Base-by-base conservation (phyloP, 352 stramenopile genomes). In the Phytophthora hybrid region DNA sequence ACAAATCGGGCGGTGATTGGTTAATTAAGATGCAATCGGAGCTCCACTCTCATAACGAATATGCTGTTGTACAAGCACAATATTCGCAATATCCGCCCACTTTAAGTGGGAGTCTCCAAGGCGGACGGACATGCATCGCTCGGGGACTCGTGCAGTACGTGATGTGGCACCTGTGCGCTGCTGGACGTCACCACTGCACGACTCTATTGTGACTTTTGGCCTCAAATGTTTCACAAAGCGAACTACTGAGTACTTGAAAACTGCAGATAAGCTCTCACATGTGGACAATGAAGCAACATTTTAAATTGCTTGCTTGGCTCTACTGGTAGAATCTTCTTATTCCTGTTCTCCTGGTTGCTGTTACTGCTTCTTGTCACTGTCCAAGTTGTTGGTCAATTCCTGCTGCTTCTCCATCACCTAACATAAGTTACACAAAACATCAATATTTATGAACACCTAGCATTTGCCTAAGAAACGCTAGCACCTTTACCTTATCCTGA, bases 171-270 rank as follows among this genome's bases (percentile, higher is more conserved):
- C 54, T 99, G 97, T 59, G 89, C 95, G 9, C 82, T 99, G 46
- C 78, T 99, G 29, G 97, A 98, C 65, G 98, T 99, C 59, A 97
- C 78, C 94, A 98, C 71, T 98, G 98, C 56, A 95, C 96, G 87
- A 58, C 70, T 68, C 62, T 73, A 53, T 52, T 52, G 37, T 44
- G 34, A 44, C 13, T 44, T 44, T 14, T 49, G 4, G 29, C 29
- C 29, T 31, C 29, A 31, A n/a, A 31, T 31, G 29, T 31, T 31
- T 31, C 29, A 31, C 29, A 51, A 16, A 5, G 18, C 13, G 19
- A 19, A 19, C 13, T 8, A 7, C 29, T 8, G 29, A 31, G 29
- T 8, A 31, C 29, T 31, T 16, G 37, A 44, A 54, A 29, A 7
- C 3, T 18, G n/a, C 18, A 29, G 47, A 19, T 23, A 51, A 51